Conservation (phyloP, 768 basidiomycete species). For the Chalciporus chontae region DNA sequence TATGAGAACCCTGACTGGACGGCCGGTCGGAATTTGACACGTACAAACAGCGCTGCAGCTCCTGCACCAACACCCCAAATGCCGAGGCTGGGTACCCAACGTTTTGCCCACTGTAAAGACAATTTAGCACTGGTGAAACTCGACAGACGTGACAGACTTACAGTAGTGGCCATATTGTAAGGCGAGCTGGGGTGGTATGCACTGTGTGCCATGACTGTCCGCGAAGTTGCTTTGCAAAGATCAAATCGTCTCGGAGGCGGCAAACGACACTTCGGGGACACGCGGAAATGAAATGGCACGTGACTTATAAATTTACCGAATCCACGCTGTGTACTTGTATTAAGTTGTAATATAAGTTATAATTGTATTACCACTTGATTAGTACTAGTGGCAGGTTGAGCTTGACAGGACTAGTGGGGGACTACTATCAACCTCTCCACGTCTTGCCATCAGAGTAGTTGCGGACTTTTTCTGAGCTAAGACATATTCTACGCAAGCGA, state of each 20-base stretch:
- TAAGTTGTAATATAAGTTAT: no score
- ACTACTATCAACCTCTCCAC: no score
- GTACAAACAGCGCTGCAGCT: conserved; percentile 62
- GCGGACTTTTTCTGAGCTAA: background rate
- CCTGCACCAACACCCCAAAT: conserved; percentile 75
- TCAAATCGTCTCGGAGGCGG: background rate
- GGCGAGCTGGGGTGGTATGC: conserved; percentile 39
- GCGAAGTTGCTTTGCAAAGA: conserved; percentile 14
- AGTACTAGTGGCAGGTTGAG: background rate
- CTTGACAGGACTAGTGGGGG: no score
- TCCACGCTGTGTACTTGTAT: no score
- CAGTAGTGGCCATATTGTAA: conserved; percentile 34
- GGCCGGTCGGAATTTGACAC: conserved; percentile 6
- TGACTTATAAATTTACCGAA: background rate
- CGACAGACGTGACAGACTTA: conserved; percentile 24
- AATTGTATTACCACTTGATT: no score
- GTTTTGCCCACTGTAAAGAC: conserved; percentile 41
- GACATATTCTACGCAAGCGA: no score
- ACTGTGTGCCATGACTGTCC: conserved; percentile 40
- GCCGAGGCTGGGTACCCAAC: conserved; percentile 58
- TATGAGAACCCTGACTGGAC: background rate
- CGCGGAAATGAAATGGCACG: conserved; percentile 8
- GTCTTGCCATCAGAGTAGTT: no score
- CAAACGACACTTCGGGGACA: no score
- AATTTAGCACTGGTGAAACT: background rate